Evolutionary conservation across 169 alveolate species (phyloP).

Genomic region (Nephromyces sp.): DNA sequence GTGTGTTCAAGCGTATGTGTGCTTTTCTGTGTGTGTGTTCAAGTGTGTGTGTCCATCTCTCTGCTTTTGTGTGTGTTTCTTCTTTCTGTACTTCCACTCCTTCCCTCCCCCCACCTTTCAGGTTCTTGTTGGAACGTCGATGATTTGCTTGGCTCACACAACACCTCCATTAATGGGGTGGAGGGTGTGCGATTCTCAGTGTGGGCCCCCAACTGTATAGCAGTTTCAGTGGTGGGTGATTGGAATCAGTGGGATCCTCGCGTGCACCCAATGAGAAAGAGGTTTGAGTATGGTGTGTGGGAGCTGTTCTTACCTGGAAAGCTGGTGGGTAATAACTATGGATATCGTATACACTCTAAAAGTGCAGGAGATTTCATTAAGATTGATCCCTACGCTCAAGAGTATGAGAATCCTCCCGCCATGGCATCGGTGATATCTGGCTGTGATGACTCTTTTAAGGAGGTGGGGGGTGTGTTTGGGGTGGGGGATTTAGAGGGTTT

Average conservation of each 20-base stretch:
- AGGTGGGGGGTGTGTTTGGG: not conserved
- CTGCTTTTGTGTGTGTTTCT: not conserved
- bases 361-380: conserved; percentile 38
- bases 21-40: not conserved
- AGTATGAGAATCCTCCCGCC: conserved; percentile 50
- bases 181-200: conserved; percentile 50
- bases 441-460: conserved; percentile 52
- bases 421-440: conserved; percentile 49
- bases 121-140: conserved; percentile 62
- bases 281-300: conserved; percentile 55
- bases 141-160: conserved; percentile 48
- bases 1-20: not conserved
- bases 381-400: conserved; percentile 60
- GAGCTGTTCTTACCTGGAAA: conserved; percentile 48
- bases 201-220: conserved; percentile 53
- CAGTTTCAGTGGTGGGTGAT: conserved; percentile 54
- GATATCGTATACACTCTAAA: conserved; percentile 43
- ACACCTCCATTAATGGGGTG: conserved; percentile 40
- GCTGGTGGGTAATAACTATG: conserved; percentile 48
- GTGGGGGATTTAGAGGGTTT: not conserved
- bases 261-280: conserved; percentile 51
- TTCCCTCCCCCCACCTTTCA: not conserved
- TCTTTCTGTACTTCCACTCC: not conserved
- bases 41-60: not conserved
- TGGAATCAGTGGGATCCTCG: conserved; percentile 64